Evolutionary conservation across 192 early-diverging fungal genomes (phyloP).

Genomic region (Mortierella antarctica): DNA sequence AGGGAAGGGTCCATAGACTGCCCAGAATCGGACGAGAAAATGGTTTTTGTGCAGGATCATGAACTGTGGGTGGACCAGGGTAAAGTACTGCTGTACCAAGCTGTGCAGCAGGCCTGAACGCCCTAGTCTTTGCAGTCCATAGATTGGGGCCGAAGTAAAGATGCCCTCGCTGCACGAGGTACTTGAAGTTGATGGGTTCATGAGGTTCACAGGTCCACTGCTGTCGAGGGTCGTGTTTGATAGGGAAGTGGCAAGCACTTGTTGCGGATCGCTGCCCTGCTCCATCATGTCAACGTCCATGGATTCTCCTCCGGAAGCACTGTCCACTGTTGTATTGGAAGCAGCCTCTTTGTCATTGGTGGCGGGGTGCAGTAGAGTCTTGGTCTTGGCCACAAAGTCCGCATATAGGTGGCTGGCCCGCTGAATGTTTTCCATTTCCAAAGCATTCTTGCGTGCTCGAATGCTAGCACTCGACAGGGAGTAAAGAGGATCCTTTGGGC

Average conservation of each 20-base stretch:
- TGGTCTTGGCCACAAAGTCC: slow-evolving; percentile 41
- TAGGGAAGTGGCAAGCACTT: not conserved
- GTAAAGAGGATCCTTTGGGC: slow-evolving; percentile 39
- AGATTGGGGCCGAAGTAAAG: not conserved
- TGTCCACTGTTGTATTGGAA: slow-evolving; percentile 1
- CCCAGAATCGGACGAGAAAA: slow-evolving; percentile 46
- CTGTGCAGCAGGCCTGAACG: slow-evolving; percentile 37
- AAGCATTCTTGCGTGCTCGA: slow-evolving; percentile 48
- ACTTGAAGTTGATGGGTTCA: too few relatives aligned
- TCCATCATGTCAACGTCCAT: slow-evolving; percentile 16
- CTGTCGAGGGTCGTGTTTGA: too few relatives aligned
- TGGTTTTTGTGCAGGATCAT: slow-evolving; percentile 44
- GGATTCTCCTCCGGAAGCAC: not conserved
- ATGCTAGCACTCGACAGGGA: slow-evolving; percentile 51
- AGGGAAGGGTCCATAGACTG: slow-evolving; percentile 29
- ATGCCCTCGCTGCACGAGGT: too few relatives aligned
- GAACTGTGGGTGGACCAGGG: slow-evolving; percentile 40
- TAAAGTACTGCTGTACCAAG: slow-evolving; percentile 44
- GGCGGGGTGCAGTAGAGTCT: not conserved
- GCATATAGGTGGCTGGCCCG: slow-evolving; percentile 37
- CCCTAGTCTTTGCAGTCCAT: slow-evolving; percentile 10
- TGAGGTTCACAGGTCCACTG: too few relatives aligned
- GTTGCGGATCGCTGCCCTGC: not conserved
- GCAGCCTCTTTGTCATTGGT: slow-evolving; percentile 2
- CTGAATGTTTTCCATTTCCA: slow-evolving; percentile 48